Evolutionary conservation across 1,284 basidiomycete genomes (phyloP), one percentile per base, ranked within the genome.

Genomic region (Vanrija sp.): DNA sequence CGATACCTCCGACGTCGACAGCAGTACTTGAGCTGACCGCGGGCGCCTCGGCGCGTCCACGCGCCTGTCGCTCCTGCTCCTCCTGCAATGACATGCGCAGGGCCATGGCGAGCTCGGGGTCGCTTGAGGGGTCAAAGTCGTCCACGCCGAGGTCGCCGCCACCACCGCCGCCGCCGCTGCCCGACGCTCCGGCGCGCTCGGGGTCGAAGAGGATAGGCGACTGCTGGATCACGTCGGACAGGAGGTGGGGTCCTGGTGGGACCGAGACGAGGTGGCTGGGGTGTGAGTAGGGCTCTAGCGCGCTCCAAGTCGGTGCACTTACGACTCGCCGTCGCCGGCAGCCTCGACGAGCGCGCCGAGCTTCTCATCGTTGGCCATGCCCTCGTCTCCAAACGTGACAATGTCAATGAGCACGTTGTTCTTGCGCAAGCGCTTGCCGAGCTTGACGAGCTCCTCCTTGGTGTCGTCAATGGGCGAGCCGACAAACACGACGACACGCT

Each of bases 381-480:
- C 72, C 51, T 76, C 75, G 18, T 78, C 76, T 7, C 81, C 81
- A 66, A 83, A 98, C 16, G 83, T 85, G 38, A 98, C 80, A 54
- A 98, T 81, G 76, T 99, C 95, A 14, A 98, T 83, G 0, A 93
- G 89, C 39, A 99, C 92, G 67, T 98, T 98, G 77, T 98, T 98
- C 86, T 99, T 99, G 81, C 97, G 96, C 64, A 99, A 81, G 75
- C 92, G 95, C 81, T 95, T 97, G 20, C 93, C 95, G 16, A 99
- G 83, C 73, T 85, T 86, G 63, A 89, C 79, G 80, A 95, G 84
- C 55, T 80, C 81, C 64, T 86, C 85, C 69, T 89, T 86, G 58
- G 88, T 84, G 45, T 73, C 71, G 27, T 83, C 81, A 14, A 92
- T 75, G 0, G 96, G 96, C 6, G 90, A 94, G 20, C 86, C 93